Conservation (phyloP, 116 monocot species). For the Papilionanthe hybrid region DNA sequence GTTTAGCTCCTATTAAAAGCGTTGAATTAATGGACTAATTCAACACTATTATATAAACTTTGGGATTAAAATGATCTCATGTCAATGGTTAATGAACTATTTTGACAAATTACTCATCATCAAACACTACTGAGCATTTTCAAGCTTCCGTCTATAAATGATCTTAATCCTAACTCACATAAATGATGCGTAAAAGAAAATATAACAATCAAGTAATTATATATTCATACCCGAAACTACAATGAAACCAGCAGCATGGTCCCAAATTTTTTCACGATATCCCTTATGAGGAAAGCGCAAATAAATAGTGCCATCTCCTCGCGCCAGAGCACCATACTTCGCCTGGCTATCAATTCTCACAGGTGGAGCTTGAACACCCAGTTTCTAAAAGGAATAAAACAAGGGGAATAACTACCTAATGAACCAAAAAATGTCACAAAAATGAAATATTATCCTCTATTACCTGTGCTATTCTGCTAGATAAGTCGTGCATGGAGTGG, state of each 20-base stretch:
- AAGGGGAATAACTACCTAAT: not conserved
- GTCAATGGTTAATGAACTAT: too few species aligned
- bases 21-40: too few species aligned
- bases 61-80: too few species aligned
- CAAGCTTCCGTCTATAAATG: not conserved
- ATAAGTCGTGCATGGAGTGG: constrained; percentile 80
- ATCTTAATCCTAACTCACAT: not conserved
- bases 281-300: constrained; percentile 86
- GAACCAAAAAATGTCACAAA: not conserved
- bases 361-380: constrained; percentile 81
- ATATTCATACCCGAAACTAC: constrained; percentile 71
- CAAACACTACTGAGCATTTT: not conserved
- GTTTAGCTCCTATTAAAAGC: too few species aligned
- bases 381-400: constrained; percentile 49
- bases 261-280: constrained; percentile 97
- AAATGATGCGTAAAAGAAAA: not conserved
- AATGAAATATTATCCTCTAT: not conserved
- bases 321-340: constrained; percentile 91
- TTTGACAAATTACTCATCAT: too few species aligned
- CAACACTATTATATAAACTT: too few species aligned
- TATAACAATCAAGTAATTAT: not conserved
- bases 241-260: constrained; percentile 96
- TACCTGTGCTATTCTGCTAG: constrained; percentile 83
- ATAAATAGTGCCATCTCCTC: constrained; percentile 97
- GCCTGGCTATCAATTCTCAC: constrained; percentile 98